Conservation (phyloP, 2,329 filamentous ascomycete species). For the Tolypocladium guangdongense region DNA sequence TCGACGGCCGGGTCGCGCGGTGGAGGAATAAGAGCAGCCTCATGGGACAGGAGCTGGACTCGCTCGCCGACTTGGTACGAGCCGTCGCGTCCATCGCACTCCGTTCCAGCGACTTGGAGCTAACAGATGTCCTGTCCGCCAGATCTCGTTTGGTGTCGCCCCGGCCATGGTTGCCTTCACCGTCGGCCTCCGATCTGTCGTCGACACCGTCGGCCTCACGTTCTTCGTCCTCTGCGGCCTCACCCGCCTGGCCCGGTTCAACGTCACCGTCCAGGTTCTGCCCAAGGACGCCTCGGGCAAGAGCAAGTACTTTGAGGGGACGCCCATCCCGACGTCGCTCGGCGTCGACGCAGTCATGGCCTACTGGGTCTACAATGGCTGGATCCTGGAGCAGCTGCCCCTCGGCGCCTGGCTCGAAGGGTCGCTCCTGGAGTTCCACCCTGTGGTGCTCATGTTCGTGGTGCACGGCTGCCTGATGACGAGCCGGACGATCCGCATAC, state of each 20-base stretch:
- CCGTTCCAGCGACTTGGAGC: neutral
- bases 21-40: slow-evolving; percentile 96
- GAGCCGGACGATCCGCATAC: slow-evolving; percentile 88
- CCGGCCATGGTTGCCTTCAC: slow-evolving; percentile 82
- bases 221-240: slow-evolving; percentile 94
- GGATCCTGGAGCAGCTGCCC: slow-evolving; percentile 71
- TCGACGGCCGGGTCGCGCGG: slow-evolving; percentile 91
- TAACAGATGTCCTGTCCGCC: neutral
- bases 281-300: slow-evolving; percentile 91
- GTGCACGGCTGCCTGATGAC: slow-evolving; percentile 91
- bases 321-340: slow-evolving; percentile 85
- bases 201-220: slow-evolving; percentile 70
- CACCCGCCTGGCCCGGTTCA: slow-evolving; percentile 90
- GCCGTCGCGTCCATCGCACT: neutral
- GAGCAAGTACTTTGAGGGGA: slow-evolving; percentile 92
- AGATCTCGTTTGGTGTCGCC: slow-evolving; percentile 94
- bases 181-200: slow-evolving; percentile 71
- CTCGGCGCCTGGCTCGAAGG: slow-evolving; percentile 59
- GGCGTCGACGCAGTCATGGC: slow-evolving; percentile 75
- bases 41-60: slow-evolving; percentile 97
- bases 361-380: slow-evolving; percentile 74
- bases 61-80: slow-evolving; percentile 81
- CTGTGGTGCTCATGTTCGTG: slow-evolving; percentile 68
- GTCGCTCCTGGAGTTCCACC: slow-evolving; percentile 70
- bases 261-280: slow-evolving; percentile 81